Conservation (phyloP, 805 yeast species). For the Ogataea haglerorum region DNA sequence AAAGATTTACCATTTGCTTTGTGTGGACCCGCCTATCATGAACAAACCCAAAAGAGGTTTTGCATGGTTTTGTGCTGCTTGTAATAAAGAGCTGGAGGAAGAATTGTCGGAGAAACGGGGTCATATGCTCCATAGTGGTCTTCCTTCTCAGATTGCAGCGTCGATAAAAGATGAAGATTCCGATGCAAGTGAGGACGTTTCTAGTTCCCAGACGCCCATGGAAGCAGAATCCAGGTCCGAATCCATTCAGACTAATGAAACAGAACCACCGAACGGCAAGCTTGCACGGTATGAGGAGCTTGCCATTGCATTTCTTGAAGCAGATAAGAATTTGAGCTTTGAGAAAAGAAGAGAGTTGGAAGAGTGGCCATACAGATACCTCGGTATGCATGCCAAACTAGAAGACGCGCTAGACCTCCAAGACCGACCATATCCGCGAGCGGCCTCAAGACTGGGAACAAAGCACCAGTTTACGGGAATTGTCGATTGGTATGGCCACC, state of each 20-base stretch:
- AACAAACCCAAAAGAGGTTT: slow-evolving; percentile 83
- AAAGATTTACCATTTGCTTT: slow-evolving; percentile 69
- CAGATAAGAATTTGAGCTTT: slow-evolving; percentile 40
- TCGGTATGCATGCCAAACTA: slow-evolving; percentile 69
- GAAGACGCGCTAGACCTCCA: slow-evolving; percentile 77
- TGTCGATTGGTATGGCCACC: slow-evolving; percentile 61
- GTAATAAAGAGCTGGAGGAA: slow-evolving; percentile 60
- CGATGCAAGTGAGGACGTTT: slow-evolving; percentile 1
- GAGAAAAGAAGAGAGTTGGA: slow-evolving; percentile 52
- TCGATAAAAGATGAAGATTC: slow-evolving; percentile 8
- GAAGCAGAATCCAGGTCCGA: slow-evolving; percentile 7
- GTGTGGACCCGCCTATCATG: slow-evolving; percentile 79
- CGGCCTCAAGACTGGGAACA: slow-evolving; percentile 71
- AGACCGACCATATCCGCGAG: slow-evolving; percentile 78
- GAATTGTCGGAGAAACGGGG: slow-evolving; percentile 37
- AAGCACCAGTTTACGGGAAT: slow-evolving; percentile 69
- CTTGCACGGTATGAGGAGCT: slow-evolving; percentile 55
- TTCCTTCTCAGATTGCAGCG: slow-evolving; percentile 26
- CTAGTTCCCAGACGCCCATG: slow-evolving; percentile 4
- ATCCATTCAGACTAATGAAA: slow-evolving; percentile 4
- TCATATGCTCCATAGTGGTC: slow-evolving; percentile 29
- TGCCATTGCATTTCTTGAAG: slow-evolving; percentile 50
- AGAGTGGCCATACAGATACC: slow-evolving; percentile 79
- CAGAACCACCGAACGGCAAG: slow-evolving; percentile 7
- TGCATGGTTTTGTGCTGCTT: slow-evolving; percentile 84